Conservation (phyloP, 306 rosid species). For the Sindora glabra region DNA sequence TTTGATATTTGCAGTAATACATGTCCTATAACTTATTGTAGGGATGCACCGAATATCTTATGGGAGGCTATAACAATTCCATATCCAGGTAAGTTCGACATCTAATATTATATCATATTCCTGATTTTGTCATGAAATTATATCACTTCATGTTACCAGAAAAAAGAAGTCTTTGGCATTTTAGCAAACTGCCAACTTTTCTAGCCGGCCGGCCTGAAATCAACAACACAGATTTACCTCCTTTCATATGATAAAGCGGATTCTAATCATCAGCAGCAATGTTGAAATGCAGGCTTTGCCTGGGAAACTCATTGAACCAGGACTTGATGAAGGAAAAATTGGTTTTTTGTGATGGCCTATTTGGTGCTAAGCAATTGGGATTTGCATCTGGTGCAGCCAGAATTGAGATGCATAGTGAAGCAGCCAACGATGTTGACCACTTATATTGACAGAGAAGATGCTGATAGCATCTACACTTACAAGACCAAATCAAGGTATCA, state of each 20-base stretch:
- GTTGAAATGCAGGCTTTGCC: not conserved
- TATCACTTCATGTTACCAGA: no score
- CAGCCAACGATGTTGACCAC: not conserved
- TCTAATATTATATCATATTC: no score
- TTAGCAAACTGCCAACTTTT: no score
- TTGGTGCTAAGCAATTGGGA: fast-evolving
- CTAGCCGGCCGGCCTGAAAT: not conserved
- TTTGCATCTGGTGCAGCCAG: slow-evolving; percentile 9
- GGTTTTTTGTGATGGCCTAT: slow-evolving; percentile 19
- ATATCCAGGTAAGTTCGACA: no score
- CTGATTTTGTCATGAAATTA: no score
- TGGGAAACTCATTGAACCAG: slow-evolving; percentile 10
- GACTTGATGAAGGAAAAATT: slow-evolving; percentile 29
- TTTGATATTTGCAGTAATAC: no score
- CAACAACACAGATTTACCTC: no score
- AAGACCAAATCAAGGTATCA: slow-evolving; percentile 7
- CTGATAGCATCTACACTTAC: not conserved
- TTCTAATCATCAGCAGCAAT: no score
- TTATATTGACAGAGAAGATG: not conserved
- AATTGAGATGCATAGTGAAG: not conserved
- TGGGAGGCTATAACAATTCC: not conserved
- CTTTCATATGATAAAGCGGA: not conserved
- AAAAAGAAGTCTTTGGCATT: no score
- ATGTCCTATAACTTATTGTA: no score
- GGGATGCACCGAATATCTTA: no score